Conservation (phyloP, 2,329 filamentous ascomycete genomes). For the Dactylellina haptotyla region DNA sequence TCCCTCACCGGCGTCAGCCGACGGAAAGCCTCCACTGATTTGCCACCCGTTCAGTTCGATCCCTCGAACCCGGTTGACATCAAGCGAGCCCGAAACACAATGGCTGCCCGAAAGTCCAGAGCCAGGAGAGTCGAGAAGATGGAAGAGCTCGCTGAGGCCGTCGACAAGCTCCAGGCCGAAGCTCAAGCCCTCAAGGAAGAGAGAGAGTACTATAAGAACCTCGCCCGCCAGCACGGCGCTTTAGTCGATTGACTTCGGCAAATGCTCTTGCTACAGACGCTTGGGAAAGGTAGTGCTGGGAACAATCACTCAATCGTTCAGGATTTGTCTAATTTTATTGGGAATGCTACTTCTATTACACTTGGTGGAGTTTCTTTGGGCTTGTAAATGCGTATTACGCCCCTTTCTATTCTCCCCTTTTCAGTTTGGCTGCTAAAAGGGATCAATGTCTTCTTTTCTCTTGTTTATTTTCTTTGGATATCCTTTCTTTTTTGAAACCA, state of each 20-base stretch:
- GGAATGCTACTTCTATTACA: slow-evolving; percentile 23
- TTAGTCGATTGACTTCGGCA: slow-evolving; percentile 51
- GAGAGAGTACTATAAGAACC: slow-evolving; percentile 60
- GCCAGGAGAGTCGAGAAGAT: slow-evolving; percentile 83
- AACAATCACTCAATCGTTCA: slow-evolving; percentile 12
- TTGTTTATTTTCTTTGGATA: slow-evolving; percentile 21
- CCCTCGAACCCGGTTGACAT: slow-evolving; percentile 78
- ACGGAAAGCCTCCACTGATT: slow-evolving; percentile 72
- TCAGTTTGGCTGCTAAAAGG: slow-evolving; percentile 10
- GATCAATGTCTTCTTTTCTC: slow-evolving; percentile 4
- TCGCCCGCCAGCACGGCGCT: slow-evolving; percentile 51
- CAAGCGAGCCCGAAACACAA: slow-evolving; percentile 93
- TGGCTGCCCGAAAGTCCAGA: slow-evolving; percentile 91
- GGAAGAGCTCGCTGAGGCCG: slow-evolving; percentile 77
- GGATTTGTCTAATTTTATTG: slow-evolving; percentile 23
- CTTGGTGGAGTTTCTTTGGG: slow-evolving; percentile 52
- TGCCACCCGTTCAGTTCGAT: slow-evolving; percentile 64
- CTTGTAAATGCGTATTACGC: slow-evolving; percentile 40
- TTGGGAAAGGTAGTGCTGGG: background rate
- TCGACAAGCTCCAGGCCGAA: slow-evolving; percentile 74
- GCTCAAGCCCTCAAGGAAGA: slow-evolving; percentile 72
- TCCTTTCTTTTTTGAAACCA: background rate
- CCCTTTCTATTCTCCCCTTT: background rate
- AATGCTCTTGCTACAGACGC: slow-evolving; percentile 29
- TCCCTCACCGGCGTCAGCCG: slow-evolving; percentile 75